Evolutionary conservation across 192 early-diverging fungal species (phyloP).

Genomic region (Coemansia sp.): DNA sequence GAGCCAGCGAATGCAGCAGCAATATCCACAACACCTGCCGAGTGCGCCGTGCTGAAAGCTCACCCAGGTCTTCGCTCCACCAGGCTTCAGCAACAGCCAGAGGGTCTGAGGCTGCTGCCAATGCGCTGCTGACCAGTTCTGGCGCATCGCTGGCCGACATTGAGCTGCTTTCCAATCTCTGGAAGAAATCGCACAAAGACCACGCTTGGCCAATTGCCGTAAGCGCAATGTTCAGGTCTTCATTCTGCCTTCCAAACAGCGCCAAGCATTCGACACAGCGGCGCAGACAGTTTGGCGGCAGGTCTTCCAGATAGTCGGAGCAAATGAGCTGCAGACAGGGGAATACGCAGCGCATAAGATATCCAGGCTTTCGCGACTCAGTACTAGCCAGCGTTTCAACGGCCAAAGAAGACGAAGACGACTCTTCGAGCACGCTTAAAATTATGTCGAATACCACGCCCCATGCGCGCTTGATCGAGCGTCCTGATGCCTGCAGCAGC

Average conservation of each 20-base stretch:
- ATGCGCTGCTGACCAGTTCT: slow-evolving; percentile 5
- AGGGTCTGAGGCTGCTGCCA: slow-evolving; percentile 10
- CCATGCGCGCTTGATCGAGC: slow-evolving; percentile 83
- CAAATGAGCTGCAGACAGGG: slow-evolving; percentile 93
- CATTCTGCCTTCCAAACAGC: slow-evolving; percentile 75
- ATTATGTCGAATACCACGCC: slow-evolving; percentile 88
- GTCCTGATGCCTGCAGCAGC: slow-evolving; percentile 86
- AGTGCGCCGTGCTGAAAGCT: slow-evolving; percentile 1
- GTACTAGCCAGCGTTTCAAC: slow-evolving; percentile 29
- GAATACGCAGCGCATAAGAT: slow-evolving; percentile 78
- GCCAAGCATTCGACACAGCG: slow-evolving; percentile 80
- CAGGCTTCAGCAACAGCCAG: slow-evolving; percentile 9
- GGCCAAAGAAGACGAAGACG: background rate
- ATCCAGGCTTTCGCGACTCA: slow-evolving; percentile 27
- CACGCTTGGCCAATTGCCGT: slow-evolving; percentile 90
- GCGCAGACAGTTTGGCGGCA: slow-evolving; percentile 71
- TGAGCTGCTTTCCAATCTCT: slow-evolving; percentile 28
- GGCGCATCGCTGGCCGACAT: background rate
- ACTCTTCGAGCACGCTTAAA: slow-evolving; percentile 24
- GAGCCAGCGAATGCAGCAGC: slow-evolving; percentile 76
- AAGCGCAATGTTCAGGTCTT: slow-evolving; percentile 93
- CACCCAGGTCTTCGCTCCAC: slow-evolving; percentile 30
- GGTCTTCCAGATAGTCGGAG: slow-evolving; percentile 84
- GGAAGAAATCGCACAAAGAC: slow-evolving; percentile 88
- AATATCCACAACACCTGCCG: slow-evolving; percentile 82